Conservation (phyloP, 495 filamentous ascomycete species). For the Penicillium cataractarum region DNA sequence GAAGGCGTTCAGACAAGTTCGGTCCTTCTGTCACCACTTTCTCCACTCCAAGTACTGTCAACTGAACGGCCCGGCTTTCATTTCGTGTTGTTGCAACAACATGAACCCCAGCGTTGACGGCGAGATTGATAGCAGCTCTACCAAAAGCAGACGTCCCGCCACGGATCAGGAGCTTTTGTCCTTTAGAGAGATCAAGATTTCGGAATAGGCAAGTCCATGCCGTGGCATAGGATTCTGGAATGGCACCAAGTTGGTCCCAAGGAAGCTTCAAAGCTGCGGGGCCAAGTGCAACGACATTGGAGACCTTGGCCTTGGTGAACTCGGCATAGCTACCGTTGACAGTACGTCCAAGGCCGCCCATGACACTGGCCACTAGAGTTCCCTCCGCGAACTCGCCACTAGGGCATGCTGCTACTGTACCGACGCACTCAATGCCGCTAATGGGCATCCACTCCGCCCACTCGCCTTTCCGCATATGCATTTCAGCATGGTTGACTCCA, state of each 20-base stretch:
- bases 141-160: conserved; percentile 50
- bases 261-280: conserved; percentile 22
- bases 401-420: conserved; percentile 42
- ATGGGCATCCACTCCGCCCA: conserved; percentile 51
- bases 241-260: conserved; percentile 47
- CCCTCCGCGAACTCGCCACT: conserved; percentile 38
- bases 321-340: conserved; percentile 46
- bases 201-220: conserved; percentile 49
- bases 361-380: conserved; percentile 40
- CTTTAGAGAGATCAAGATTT: conserved; percentile 36
- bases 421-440: conserved; percentile 52
- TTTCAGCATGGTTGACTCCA: conserved; percentile 55
- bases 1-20: conserved; percentile 16
- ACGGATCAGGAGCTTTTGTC: conserved; percentile 43
- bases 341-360: conserved; percentile 50
- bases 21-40: conserved; percentile 32
- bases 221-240: conserved; percentile 49
- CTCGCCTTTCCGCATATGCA: conserved; percentile 56
- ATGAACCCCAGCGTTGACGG: conserved; percentile 35
- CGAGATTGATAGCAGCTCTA: conserved; percentile 48
- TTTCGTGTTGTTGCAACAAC: conserved; percentile 47
- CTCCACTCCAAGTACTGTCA: conserved; percentile 36
- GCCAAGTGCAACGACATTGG: conserved; percentile 41
- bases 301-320: conserved; percentile 35
- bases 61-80: conserved; percentile 26